These are phyloP conservation scores for Sextonia rubra DNA, from an alignment of 164 flowering plant genomes.

Conservation along the genomic window DNA sequence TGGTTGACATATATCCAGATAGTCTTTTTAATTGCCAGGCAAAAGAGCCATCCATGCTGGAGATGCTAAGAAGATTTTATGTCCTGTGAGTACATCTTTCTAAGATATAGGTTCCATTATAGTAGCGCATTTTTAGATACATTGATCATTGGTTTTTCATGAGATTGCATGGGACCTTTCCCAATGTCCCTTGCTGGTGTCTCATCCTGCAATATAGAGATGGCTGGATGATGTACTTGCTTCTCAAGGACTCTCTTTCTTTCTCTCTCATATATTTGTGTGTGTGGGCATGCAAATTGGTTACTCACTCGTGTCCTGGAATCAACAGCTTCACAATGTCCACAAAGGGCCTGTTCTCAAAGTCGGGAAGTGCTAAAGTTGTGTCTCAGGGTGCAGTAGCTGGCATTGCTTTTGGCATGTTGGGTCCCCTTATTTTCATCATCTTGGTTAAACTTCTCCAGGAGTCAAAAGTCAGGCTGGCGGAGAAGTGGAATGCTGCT, in stretches of 20 bases:
- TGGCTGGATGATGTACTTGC: not conserved
- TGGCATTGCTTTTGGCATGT: slow-evolving; percentile 49
- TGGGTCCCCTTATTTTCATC: slow-evolving; percentile 38
- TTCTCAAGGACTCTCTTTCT: not conserved
- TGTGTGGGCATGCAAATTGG: not conserved
- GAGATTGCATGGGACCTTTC: not conserved
- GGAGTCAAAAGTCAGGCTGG: slow-evolving; percentile 21
- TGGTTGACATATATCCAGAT: slow-evolving; percentile 53
- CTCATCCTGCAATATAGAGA: not conserved
- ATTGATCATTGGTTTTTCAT: not conserved
- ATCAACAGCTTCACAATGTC: slow-evolving; percentile 38
- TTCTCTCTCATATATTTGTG: not conserved
- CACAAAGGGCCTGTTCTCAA: slow-evolving; percentile 25
- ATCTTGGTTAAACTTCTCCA: slow-evolving; percentile 30
- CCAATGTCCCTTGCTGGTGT: not conserved
- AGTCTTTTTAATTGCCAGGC: slow-evolving; percentile 58
- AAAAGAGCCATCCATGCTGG: slow-evolving; percentile 48
- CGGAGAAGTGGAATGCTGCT: slow-evolving; percentile 7
- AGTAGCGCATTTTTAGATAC: not conserved
- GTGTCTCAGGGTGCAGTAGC: slow-evolving; percentile 37
- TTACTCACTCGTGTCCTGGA: not conserved
- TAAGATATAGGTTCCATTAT: not conserved
- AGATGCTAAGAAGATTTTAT: slow-evolving; percentile 52
- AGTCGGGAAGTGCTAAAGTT: slow-evolving; percentile 13
- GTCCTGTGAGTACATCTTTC: slow-evolving; percentile 52